These are phyloP conservation scores for Saturnispora dispora DNA, from an alignment of 805 yeast genomes.

Conservation along the genomic window DNA sequence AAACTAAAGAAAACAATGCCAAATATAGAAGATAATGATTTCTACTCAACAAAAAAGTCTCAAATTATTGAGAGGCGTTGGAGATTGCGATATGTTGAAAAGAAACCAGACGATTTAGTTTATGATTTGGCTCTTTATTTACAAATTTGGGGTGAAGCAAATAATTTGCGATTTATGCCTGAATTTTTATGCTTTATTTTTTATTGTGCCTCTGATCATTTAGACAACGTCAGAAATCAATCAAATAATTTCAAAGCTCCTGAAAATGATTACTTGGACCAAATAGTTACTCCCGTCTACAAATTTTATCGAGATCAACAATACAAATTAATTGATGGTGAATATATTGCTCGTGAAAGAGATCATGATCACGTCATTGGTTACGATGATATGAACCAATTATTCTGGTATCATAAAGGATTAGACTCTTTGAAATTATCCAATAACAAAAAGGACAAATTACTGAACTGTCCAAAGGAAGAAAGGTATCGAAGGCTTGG, in stretches of 20 bases:
- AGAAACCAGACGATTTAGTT: constrained; percentile 48
- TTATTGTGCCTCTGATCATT: constrained; percentile 46
- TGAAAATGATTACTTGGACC: constrained; percentile 27
- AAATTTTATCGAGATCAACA: constrained; percentile 60
- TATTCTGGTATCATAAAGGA: constrained; percentile 39
- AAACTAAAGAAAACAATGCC: constrained; percentile 49
- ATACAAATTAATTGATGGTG: constrained; percentile 45
- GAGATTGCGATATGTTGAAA: constrained; percentile 53
- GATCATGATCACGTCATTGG: constrained; percentile 59
- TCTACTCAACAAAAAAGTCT: constrained; percentile 28
- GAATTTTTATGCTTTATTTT: constrained; percentile 46
- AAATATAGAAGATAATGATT: constrained; percentile 15
- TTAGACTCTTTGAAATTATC: constrained; percentile 26
- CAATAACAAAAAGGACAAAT: constrained; percentile 24
- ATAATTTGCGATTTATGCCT: constrained; percentile 47
- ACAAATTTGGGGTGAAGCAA: constrained; percentile 72
- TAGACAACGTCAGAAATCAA: constrained; percentile 28
- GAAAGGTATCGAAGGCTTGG: constrained; percentile 28
- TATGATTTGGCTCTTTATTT: constrained; percentile 56
- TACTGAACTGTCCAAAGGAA: constrained; percentile 25
- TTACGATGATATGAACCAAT: constrained; percentile 46
- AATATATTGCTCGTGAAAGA: constrained; percentile 42
- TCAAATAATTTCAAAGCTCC: constrained; percentile 8
- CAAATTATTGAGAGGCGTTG: constrained; percentile 79
- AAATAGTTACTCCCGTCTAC: constrained; percentile 42